Percentiles rank a stretch among this genome's conserved stretches.
These are phyloP conservation scores for Antitrichia curtipendula DNA, from an alignment of 225 moss, liverwort and hornwort genomes.

Conservation along the genomic window DNA sequence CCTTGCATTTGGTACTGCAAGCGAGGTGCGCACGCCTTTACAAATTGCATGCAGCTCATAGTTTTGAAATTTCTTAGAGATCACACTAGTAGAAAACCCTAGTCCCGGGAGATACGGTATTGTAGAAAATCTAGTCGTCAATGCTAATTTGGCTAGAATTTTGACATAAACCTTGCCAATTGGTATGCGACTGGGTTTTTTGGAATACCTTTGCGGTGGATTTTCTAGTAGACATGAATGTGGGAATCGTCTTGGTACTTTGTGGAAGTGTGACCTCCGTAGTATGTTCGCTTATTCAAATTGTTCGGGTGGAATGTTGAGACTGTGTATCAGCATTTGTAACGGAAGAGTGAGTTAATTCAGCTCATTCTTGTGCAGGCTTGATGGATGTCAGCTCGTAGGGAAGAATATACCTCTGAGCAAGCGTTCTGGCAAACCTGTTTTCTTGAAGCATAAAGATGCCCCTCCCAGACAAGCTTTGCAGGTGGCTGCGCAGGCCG, in stretches of 20 bases:
- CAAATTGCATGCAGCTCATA: not conserved
- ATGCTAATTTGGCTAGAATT: not conserved
- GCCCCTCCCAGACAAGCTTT: not conserved
- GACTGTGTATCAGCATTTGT: not conserved
- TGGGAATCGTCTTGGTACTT: not conserved
- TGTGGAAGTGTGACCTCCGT: not conserved
- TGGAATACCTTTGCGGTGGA: not conserved
- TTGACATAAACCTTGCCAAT: not conserved
- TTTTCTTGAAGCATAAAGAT: conserved; percentile 6
- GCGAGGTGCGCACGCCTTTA: not conserved
- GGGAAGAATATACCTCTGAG: conserved; percentile 2
- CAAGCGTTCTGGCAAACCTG: not conserved
- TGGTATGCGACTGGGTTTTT: not conserved
- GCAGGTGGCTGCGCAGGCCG: conserved; percentile 7
- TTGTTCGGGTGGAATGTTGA: not conserved
- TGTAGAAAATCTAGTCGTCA: not conserved
- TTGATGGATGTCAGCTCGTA: conserved; percentile 12
- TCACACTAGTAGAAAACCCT: not conserved
- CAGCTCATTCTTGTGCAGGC: conserved; percentile 5
- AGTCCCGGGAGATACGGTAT: not conserved
- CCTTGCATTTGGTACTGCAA: conserved; percentile 15
- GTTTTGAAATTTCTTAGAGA: not conserved
- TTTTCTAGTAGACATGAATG: not conserved
- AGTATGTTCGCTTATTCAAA: not conserved
- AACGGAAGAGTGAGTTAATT: not conserved